A percentile compares a stretch with the other conserved stretches of the same genome.
Conservation (phyloP, 768 basidiomycete genomes). For the Cyclocybe aegerita region DNA sequence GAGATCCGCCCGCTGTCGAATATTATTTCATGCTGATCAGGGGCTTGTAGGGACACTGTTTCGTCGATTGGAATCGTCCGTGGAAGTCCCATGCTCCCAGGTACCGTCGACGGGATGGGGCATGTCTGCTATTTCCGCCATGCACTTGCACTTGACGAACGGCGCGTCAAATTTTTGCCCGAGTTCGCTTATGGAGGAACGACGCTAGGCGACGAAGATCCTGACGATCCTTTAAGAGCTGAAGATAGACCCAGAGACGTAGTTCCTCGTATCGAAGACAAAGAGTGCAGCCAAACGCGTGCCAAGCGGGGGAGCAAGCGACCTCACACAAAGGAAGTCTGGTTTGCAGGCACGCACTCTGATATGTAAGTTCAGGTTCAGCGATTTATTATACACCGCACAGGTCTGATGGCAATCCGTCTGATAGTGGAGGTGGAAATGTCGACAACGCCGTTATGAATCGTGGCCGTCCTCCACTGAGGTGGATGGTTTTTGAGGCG, state of each 20-base stretch:
- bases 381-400: too few species aligned
- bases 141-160: constrained; percentile 46
- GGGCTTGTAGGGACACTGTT: constrained; percentile 40
- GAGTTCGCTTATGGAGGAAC: constrained; percentile 33
- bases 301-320: too few species aligned
- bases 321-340: constrained; percentile 11
- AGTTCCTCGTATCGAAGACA: too few species aligned
- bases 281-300: too few species aligned
- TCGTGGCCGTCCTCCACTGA: constrained; percentile 10
- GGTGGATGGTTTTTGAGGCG: constrained; percentile 14
- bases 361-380: constrained; percentile 13
- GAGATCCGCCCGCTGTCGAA: too few species aligned
- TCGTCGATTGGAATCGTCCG: constrained; percentile 40
- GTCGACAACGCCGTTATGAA: constrained; percentile 12
- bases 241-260: too few species aligned
- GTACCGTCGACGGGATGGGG: constrained; percentile 20
- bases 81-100: constrained; percentile 28
- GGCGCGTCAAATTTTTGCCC: constrained; percentile 46
- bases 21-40: too few species aligned
- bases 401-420: too few species aligned
- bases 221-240: too few species aligned
- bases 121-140: constrained; percentile 45
- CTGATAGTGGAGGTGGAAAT: constrained; percentile 17
- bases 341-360: constrained; percentile 16
- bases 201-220: too few species aligned